A percentile compares a stretch with the other conserved stretches of the same genome.
These are phyloP conservation scores for Melaleuca alternifolia DNA, from an alignment of 345 rosid species.

Conservation along the genomic window DNA sequence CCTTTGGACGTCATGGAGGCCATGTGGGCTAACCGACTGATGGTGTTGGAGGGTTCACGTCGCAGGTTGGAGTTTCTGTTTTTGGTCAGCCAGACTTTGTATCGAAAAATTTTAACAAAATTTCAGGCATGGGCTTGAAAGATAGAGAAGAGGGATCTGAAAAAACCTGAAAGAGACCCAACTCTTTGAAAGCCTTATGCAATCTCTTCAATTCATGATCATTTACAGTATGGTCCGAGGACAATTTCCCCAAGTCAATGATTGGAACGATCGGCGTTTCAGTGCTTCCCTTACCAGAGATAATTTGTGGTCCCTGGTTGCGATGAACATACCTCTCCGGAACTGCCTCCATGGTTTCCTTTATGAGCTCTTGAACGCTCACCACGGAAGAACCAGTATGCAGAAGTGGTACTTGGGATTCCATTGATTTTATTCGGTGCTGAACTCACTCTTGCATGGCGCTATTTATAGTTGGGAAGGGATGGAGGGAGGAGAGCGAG, in stretches of 20 bases:
- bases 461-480: neutral
- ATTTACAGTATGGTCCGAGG: neutral
- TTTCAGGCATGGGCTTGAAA: neutral
- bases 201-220: neutral
- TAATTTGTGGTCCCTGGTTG: neutral
- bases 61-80: neutral
- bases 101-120: neutral
- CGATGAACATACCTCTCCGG: conserved; percentile 5
- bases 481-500: neutral
- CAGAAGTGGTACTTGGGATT: neutral
- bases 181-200: conserved; percentile 9
- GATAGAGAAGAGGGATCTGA: neutral
- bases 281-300: neutral
- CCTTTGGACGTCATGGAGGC: neutral
- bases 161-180: conserved; percentile 16
- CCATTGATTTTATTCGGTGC: neutral
- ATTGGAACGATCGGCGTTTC: neutral
- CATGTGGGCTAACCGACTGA: neutral
- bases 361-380: conserved; percentile 17
- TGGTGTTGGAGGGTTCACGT: neutral
- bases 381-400: neutral
- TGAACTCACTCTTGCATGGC: neutral
- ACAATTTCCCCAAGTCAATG: conserved; percentile 1
- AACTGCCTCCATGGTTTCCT: neutral
- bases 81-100: neutral